Conservation (phyloP, 2,329 filamentous ascomycete species). For the Monilinia fructicola region DNA sequence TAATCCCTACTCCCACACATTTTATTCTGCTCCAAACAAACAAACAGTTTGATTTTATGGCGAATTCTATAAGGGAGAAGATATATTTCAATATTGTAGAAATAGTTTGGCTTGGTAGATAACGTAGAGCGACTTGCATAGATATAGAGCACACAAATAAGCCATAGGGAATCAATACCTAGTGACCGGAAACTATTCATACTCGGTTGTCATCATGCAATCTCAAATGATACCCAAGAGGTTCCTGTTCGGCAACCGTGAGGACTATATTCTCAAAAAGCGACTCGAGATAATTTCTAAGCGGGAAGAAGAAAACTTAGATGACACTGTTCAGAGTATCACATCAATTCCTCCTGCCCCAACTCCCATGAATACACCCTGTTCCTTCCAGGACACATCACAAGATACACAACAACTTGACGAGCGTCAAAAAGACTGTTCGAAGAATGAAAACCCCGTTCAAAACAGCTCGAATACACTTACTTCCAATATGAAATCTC, state of each 20-base stretch:
- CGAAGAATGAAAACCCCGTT: not conserved
- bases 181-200: not conserved
- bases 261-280: constrained; percentile 2
- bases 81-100: not conserved
- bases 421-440: not conserved
- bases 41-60: not conserved
- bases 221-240: not conserved
- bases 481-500: not conserved
- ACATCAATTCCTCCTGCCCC: not conserved
- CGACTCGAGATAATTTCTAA: not conserved
- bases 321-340: not conserved
- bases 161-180: not conserved
- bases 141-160: not conserved
- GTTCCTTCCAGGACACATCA: too few species aligned
- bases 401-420: not conserved
- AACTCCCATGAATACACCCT: not conserved
- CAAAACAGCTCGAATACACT: not conserved
- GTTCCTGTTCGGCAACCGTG: constrained; percentile 6
- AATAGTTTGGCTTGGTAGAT: not conserved
- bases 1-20: not conserved
- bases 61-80: not conserved
- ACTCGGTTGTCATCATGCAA: not conserved
- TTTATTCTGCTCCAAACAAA: not conserved
- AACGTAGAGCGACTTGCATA: not conserved
- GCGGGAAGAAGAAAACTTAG: not conserved